These are phyloP conservation scores for Citrus medica DNA, from an alignment of 345 rosid genomes.

Conservation along the genomic window DNA sequence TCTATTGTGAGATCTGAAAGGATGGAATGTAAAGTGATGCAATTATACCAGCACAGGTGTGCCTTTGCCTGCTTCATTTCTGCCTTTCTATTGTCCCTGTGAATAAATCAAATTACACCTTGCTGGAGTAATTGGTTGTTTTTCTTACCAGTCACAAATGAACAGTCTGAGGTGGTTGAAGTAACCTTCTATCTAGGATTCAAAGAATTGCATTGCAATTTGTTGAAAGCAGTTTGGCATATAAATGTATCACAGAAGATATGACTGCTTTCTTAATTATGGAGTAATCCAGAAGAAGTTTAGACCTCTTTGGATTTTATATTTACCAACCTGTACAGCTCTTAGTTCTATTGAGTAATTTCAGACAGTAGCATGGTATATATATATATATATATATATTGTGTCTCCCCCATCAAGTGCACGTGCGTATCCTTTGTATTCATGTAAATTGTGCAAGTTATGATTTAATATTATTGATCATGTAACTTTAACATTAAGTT, in stretches of 20 bases:
- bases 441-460: neutral
- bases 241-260: neutral
- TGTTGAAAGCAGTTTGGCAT: neutral
- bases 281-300: neutral
- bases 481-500: neutral
- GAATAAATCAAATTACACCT: neutral
- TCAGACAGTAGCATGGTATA: neutral
- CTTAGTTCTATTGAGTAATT: neutral
- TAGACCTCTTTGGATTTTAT: neutral
- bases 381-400: no score
- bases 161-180: neutral
- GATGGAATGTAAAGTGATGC: constrained; percentile 59
- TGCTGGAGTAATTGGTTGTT: neutral
- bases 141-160: neutral
- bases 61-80: neutral
- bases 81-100: neutral
- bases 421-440: neutral
- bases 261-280: neutral
- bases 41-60: constrained; percentile 49
- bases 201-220: neutral
- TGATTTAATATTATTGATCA: neutral
- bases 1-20: constrained; percentile 85
- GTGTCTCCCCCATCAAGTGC: neutral
- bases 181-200: neutral
- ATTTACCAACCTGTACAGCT: neutral